phyloP scores from a whole-genome alignment of 768 basidiomycete genomes.

The Terana coerulea region DNA sequence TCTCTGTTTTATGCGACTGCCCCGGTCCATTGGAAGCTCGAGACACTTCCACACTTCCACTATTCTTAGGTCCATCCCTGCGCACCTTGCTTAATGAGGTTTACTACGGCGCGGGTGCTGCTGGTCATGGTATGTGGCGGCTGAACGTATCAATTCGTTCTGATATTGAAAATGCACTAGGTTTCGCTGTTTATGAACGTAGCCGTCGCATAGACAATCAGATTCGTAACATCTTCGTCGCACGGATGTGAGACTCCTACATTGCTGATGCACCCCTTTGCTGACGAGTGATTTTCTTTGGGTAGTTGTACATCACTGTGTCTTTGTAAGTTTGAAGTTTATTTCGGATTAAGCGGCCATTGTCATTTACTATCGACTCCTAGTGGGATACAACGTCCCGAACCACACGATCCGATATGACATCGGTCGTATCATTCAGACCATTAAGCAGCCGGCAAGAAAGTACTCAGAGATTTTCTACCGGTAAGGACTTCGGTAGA shows the following conservation, averaged over 20 bases:
- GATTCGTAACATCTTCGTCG: constrained; percentile 7
- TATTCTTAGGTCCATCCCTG: neutral
- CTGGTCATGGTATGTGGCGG: too few relatives aligned
- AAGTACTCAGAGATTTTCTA: neutral
- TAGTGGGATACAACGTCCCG: constrained; percentile 8
- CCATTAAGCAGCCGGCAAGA: neutral
- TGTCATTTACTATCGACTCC: too few relatives aligned
- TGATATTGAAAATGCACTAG: too few relatives aligned
- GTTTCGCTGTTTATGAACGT: constrained; percentile 1
- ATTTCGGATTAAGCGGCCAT: too few relatives aligned
- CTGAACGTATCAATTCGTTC: too few relatives aligned
- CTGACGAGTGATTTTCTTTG: too few relatives aligned
- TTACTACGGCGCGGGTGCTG: neutral
- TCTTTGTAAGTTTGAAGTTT: too few relatives aligned
- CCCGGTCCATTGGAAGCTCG: neutral
- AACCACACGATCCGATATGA: neutral
- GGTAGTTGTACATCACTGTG: too few relatives aligned
- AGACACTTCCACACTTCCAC: neutral
- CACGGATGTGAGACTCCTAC: constrained; percentile 6
- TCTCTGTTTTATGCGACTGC: neutral
- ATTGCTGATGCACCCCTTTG: too few relatives aligned
- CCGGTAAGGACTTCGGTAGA: neutral
- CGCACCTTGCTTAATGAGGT: neutral
- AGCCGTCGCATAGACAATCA: neutral
- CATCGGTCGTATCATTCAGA: neutral